Evolutionary conservation across 768 basidiomycete genomes (phyloP).

Genomic region (Tephrocybe sp.): DNA sequence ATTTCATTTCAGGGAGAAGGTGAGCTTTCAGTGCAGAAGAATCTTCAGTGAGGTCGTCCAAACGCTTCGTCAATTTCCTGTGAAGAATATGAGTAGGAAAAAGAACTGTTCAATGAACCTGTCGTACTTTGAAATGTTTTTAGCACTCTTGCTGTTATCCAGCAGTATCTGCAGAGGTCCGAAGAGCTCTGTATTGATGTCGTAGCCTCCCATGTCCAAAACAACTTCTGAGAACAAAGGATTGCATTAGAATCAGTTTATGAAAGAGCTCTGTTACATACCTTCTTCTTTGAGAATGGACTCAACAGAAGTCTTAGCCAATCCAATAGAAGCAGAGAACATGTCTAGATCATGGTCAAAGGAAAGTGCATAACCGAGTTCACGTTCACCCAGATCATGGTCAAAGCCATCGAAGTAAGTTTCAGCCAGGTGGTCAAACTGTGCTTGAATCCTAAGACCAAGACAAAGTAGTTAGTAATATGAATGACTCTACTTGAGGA

Average conservation of each 20-base stretch:
- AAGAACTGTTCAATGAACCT: background rate
- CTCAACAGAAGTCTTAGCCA: slow-evolving; percentile 85
- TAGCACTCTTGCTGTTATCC: slow-evolving; percentile 79
- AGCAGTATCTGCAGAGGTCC: slow-evolving; percentile 80
- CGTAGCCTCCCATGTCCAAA: slow-evolving; percentile 70
- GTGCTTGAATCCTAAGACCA: slow-evolving; percentile 74
- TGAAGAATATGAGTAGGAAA: background rate
- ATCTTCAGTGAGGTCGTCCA: slow-evolving; percentile 76
- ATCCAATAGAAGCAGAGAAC: slow-evolving; percentile 87
- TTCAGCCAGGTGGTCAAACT: slow-evolving; percentile 90
- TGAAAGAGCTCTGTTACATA: slow-evolving; percentile 23
- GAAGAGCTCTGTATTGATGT: slow-evolving; percentile 75
- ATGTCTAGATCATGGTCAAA: slow-evolving; percentile 93
- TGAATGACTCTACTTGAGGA: background rate
- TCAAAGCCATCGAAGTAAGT: slow-evolving; percentile 81
- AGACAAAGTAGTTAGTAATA: slow-evolving; percentile 1
- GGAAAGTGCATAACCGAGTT: slow-evolving; percentile 75
- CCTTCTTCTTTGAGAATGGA: slow-evolving; percentile 75
- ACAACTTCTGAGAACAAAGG: slow-evolving; percentile 51
- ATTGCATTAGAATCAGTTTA: background rate
- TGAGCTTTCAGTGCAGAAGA: slow-evolving; percentile 70
- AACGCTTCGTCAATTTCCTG: slow-evolving; percentile 84
- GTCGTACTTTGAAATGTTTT: slow-evolving; percentile 72
- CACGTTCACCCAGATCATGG: slow-evolving; percentile 87
- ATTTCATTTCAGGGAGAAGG: slow-evolving; percentile 70